These are phyloP conservation scores for Leccinum variicolor DNA, from an alignment of 768 basidiomycete genomes.

Conservation along the genomic window DNA sequence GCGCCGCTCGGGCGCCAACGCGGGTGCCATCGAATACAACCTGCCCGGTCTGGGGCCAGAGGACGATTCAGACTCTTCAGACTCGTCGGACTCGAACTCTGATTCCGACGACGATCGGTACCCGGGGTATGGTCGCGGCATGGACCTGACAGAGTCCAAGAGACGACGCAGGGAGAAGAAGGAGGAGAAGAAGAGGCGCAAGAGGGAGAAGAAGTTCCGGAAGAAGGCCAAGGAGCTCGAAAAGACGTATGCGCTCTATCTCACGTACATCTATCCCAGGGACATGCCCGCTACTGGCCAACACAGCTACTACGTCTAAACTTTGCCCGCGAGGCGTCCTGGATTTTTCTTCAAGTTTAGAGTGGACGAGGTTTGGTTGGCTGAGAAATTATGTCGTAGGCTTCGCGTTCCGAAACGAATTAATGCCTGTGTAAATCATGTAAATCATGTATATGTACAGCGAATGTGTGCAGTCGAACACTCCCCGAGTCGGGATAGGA, in stretches of 20 bases:
- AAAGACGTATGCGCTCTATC: slow-evolving; percentile 61
- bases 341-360: neutral
- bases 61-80: slow-evolving; percentile 37
- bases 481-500: neutral
- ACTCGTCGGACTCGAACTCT: slow-evolving; percentile 38
- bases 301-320: slow-evolving; percentile 28
- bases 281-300: slow-evolving; percentile 24
- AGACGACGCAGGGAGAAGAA: slow-evolving; percentile 52
- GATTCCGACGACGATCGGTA: slow-evolving; percentile 43
- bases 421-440: neutral
- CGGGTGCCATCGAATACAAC: slow-evolving; percentile 52
- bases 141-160: slow-evolving; percentile 48
- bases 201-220: slow-evolving; percentile 62
- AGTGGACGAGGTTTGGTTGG: neutral
- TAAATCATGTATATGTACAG: slow-evolving; percentile 15
- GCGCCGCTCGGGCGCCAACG: slow-evolving; percentile 63
- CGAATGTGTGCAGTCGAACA: slow-evolving; percentile 2
- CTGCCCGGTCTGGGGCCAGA: slow-evolving; percentile 49
- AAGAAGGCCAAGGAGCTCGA: slow-evolving; percentile 57
- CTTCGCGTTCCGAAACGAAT: neutral
- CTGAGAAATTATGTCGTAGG: neutral
- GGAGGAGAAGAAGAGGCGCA: slow-evolving; percentile 58
- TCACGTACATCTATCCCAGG: slow-evolving; percentile 46
- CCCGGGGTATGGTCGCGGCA: slow-evolving; percentile 43
- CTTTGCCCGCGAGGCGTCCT: neutral